A percentile compares a stretch with the other conserved stretches of the same genome.
Conservation (phyloP, 345 rosid species). For the Citrus mangshanensis region DNA sequence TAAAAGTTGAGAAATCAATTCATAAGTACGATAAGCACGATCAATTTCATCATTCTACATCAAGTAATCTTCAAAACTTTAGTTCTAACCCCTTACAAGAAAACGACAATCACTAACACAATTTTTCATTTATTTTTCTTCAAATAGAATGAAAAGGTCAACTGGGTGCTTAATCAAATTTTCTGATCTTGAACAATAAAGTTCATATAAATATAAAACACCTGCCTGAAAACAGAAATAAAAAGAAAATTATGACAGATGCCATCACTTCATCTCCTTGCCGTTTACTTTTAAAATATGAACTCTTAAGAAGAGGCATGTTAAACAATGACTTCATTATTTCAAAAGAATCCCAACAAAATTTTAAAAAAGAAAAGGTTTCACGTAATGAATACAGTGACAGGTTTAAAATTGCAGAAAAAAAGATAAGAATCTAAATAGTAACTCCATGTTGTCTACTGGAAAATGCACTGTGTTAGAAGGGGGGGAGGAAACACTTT, state of each 20-base stretch:
- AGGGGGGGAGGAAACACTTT: neutral
- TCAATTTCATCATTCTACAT: neutral
- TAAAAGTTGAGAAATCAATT: neutral
- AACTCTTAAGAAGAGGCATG: neutral
- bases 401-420: neutral
- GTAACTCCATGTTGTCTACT: neutral
- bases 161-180: neutral
- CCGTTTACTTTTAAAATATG: neutral
- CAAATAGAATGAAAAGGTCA: neutral
- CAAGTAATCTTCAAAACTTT: neutral
- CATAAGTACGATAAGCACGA: neutral
- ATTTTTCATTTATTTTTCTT: too few relatives aligned
- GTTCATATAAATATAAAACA: neutral
- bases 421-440: neutral
- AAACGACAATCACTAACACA: neutral
- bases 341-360: neutral
- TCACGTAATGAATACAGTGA: neutral
- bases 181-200: neutral
- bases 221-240: neutral
- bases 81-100: neutral
- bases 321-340: neutral
- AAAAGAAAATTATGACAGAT: neutral
- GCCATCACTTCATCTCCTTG: neutral
- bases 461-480: neutral
- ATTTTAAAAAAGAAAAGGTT: neutral